Percentiles rank a stretch among this genome's conserved stretches.
These are phyloP conservation scores for Thielaviopsis populi DNA, from an alignment of 2,329 filamentous ascomycete genomes.

Conservation along the genomic window DNA sequence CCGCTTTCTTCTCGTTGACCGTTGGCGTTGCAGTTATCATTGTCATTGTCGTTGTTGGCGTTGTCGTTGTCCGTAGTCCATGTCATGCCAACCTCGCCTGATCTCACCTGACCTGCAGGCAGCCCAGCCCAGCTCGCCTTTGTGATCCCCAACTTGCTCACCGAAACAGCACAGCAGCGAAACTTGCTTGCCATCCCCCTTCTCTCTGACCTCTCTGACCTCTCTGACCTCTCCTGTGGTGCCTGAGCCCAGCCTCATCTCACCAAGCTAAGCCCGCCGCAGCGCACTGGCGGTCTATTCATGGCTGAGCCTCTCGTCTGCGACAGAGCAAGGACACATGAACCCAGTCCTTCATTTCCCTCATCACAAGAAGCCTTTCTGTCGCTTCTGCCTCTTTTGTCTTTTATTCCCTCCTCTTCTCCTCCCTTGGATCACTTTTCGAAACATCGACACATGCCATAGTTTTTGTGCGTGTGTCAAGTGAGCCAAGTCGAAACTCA, in stretches of 20 bases:
- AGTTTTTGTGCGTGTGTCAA: constrained; percentile 2
- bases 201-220: background rate
- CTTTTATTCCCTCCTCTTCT: too few relatives aligned
- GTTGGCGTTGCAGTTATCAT: background rate
- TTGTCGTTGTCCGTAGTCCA: background rate
- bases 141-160: background rate
- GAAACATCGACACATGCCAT: constrained; percentile 5
- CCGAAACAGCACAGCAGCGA: background rate
- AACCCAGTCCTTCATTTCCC: constrained; percentile 3
- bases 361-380: background rate
- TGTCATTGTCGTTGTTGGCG: background rate
- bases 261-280: background rate
- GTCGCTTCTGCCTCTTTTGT: background rate
- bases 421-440: background rate
- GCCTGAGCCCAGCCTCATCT: too few relatives aligned
- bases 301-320: constrained; percentile 1
- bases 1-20: background rate
- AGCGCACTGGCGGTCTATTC: background rate
- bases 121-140: background rate
- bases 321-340: constrained; percentile 1
- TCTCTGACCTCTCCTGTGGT: too few relatives aligned
- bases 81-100: background rate
- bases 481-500: background rate
- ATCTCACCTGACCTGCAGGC: background rate
- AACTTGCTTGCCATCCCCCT: background rate